Base-by-base conservation (phyloP, 352 stramenopile species). In the Peronosclerospora sorghi region DNA sequence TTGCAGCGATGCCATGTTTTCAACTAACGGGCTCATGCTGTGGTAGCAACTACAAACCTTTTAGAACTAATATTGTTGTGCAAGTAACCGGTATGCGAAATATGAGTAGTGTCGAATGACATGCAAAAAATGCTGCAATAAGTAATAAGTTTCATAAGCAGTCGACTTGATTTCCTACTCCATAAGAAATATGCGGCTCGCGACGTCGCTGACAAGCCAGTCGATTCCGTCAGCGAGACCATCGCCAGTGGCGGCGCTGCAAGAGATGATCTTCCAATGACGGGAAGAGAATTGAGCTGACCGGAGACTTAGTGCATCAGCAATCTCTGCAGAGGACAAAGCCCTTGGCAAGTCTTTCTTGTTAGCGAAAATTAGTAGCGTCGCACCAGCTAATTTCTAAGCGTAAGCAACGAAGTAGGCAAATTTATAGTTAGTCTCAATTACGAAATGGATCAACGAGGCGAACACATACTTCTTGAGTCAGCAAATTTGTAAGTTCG, bases 351-450 rank as follows among this genome's bases (percentile, higher is more conserved):
- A 59, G 54, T 99, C 96, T 59, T 98, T 95, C 57, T 99, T 99
- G 77, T 99, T 99, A 23, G 95, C 96, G 46, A 99, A 97, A 53
- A 99, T 97, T 26, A 99, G 68, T n/a, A 99, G 69, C 35, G 88
- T 97, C 7, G 96, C 95, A n/a, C 95, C 96, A 1, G 92, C 92
- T 30, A 99, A 74, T 81, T 98, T 98, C 75, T 98, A 19, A 43
- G 14, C 17, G 32, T 18, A 61, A 36, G 26, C 12, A 46, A 48
- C 10, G 14, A 26, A 30, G 8, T 4, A 17, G n/a, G 8, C 2
- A 45, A 4, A 24, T 7, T 43, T 9, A 26, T 26, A 7, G 21
- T 26, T 26, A 26, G 21, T 7, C 6, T 3, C 4, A 3, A 26
- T 3, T 7, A 7, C 6, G 21, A 26, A 26, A 26, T 26, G 4